Percentiles rank a stretch among this genome's conserved stretches.
Evolutionary conservation across 108 stramenopile species (phyloP).

Genomic region (Nitzschia putrida): DNA sequence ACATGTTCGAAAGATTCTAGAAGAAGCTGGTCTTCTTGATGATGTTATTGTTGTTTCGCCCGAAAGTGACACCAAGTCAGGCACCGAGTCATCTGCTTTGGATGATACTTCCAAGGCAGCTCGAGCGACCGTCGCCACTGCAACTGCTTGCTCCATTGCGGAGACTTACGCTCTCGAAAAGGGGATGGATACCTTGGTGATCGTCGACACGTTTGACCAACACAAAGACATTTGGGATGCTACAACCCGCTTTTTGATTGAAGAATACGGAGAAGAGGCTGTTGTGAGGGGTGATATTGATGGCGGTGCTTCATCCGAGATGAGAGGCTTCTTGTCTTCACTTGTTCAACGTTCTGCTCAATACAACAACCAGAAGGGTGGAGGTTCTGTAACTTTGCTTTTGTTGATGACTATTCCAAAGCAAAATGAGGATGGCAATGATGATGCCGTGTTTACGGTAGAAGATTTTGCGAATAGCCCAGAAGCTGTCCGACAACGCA

Average conservation of each 20-base stretch:
- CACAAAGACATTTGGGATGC: conserved; percentile 86
- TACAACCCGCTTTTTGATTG: conserved; percentile 72
- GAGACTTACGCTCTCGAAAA: conserved; percentile 70
- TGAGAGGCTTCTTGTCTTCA: conserved; percentile 83
- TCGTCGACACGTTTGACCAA: conserved; percentile 79
- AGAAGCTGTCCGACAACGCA: conserved; percentile 64
- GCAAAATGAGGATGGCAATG: conserved; percentile 26
- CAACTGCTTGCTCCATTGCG: conserved; percentile 76
- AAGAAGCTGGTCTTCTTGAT: conserved; percentile 47
- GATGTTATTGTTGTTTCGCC: conserved; percentile 58
- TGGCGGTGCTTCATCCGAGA: conserved; percentile 85
- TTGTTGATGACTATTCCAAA: conserved; percentile 64
- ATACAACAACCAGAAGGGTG: conserved; percentile 71
- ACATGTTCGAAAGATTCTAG: conserved; percentile 39
- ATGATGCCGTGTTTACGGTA: conserved; percentile 47
- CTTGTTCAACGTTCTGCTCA: conserved; percentile 86
- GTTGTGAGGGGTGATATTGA: conserved; percentile 79
- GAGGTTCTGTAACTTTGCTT: conserved; percentile 79
- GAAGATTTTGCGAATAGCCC: conserved; percentile 70
- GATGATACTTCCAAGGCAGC: conserved; percentile 43
- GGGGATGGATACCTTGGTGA: conserved; percentile 70
- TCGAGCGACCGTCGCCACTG: conserved; percentile 56
- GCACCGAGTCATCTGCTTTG: conserved; percentile 1
- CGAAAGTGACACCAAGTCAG: conserved; percentile 6
- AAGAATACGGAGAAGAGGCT: conserved; percentile 79